These are phyloP conservation scores for Nothophaeocryptopus gaeumannii DNA, from an alignment of 2,329 filamentous ascomycete species.

Conservation along the genomic window DNA sequence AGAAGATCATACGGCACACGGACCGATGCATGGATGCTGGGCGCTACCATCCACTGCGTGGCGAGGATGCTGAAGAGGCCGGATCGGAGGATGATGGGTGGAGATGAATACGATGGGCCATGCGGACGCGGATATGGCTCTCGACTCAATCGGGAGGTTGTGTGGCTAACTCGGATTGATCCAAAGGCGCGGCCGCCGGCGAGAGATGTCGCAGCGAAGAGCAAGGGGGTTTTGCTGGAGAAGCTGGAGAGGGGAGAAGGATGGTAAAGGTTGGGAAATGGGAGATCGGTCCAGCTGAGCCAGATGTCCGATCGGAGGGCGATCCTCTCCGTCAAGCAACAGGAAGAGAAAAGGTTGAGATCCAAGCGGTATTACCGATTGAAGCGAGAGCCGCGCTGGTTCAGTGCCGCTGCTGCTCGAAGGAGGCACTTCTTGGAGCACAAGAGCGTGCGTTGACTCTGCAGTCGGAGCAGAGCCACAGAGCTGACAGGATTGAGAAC, in stretches of 20 bases:
- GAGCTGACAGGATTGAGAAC: no score
- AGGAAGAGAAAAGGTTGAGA: no score
- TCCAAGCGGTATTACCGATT: no score
- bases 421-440: no score
- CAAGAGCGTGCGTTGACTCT: no score
- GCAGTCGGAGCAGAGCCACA: no score
- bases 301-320: no score
- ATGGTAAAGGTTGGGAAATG: no score
- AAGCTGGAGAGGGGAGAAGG: background rate
- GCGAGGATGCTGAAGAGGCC: background rate
- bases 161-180: slow-evolving; percentile 4
- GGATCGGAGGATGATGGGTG: background rate
- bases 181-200: slow-evolving; percentile 10
- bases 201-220: slow-evolving; percentile 6
- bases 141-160: slow-evolving; percentile 9
- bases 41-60: slow-evolving; percentile 15
- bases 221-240: background rate
- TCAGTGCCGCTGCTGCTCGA: no score
- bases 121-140: slow-evolving; percentile 13
- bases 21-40: slow-evolving; percentile 21
- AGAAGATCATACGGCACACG: slow-evolving; percentile 11
- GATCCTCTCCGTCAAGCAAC: no score
- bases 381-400: no score
- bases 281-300: no score
- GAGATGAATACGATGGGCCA: background rate